These are phyloP conservation scores for Alternaria longipes DNA, from an alignment of 2,329 filamentous ascomycete species.

Conservation along the genomic window DNA sequence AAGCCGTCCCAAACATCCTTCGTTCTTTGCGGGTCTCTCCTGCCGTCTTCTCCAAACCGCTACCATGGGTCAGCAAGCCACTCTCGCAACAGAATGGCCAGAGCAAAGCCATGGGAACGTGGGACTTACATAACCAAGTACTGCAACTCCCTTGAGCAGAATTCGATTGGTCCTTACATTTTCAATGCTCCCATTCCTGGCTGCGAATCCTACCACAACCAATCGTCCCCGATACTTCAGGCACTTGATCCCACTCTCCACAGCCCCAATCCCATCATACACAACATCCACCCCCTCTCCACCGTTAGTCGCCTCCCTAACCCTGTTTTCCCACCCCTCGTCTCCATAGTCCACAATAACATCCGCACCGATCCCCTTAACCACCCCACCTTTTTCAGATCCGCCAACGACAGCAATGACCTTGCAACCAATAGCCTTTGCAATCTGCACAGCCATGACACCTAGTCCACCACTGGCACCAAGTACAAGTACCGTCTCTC, in stretches of 20 bases:
- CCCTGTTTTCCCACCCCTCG: constrained; percentile 60
- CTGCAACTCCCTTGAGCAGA: constrained; percentile 34
- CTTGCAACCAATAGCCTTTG: constrained; percentile 61
- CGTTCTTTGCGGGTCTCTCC: constrained; percentile 59
- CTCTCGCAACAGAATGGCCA: background rate
- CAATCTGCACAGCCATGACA: constrained; percentile 65
- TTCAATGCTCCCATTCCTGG: constrained; percentile 62
- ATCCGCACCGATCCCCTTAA: constrained; percentile 54
- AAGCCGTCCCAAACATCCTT: constrained; percentile 63
- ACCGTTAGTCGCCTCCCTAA: constrained; percentile 58
- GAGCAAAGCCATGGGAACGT: background rate
- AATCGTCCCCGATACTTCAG: constrained; percentile 64
- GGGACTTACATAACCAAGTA: constrained; percentile 37
- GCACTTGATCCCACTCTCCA: constrained; percentile 64
- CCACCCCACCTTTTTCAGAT: constrained; percentile 56
- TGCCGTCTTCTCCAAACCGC: constrained; percentile 66
- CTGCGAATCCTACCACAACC: constrained; percentile 68
- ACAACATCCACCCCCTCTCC: constrained; percentile 65
- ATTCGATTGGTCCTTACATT: constrained; percentile 34
- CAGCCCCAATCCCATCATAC: constrained; percentile 66
- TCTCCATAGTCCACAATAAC: constrained; percentile 55
- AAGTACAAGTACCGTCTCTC: constrained; percentile 64
- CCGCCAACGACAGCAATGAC: constrained; percentile 65
- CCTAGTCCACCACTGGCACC: constrained; percentile 66
- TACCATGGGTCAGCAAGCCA: constrained; percentile 26